Percentiles rank a stretch among this genome's conserved stretches.
phyloP scores from a whole-genome alignment of 768 basidiomycete species.

The Russula sp. region DNA sequence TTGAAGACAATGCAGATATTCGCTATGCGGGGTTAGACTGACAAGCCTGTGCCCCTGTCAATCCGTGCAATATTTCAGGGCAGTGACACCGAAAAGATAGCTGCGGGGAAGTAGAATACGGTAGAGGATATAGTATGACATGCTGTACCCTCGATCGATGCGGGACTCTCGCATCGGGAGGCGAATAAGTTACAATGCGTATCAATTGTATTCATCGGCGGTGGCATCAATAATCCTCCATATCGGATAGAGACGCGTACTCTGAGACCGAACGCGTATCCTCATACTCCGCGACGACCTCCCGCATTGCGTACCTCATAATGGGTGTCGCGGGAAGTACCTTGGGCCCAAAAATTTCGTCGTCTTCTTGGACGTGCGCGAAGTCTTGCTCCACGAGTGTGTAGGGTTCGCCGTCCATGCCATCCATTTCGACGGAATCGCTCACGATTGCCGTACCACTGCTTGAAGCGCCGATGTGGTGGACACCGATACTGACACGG shows the following conservation, averaged over 20 bases:
- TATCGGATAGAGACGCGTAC: constrained; percentile 74
- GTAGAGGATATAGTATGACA: constrained; percentile 6
- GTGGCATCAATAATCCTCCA: constrained; percentile 60
- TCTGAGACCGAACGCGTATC: constrained; percentile 72
- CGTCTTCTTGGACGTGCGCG: constrained; percentile 42
- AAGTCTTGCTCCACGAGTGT: constrained; percentile 45
- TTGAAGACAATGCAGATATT: constrained; percentile 88
- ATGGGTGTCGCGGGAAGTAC: constrained; percentile 75
- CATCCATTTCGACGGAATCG: constrained; percentile 35
- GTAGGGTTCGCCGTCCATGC: constrained; percentile 42
- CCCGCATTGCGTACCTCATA: constrained; percentile 79
- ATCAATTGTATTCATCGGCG: neutral
- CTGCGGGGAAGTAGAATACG: constrained; percentile 10
- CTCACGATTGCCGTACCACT: constrained; percentile 32
- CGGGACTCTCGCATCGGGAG: neutral
- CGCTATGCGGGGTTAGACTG: constrained; percentile 69
- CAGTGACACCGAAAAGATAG: neutral
- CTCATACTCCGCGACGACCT: constrained; percentile 80
- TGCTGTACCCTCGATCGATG: constrained; percentile 4
- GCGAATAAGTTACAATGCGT: constrained; percentile 20
- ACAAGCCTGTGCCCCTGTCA: neutral
- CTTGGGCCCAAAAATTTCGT: constrained; percentile 67
- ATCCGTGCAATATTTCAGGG: neutral
- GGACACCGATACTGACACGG: constrained; percentile 30
- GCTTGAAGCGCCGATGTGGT: constrained; percentile 28